A percentile compares a stretch with the other conserved stretches of the same genome.
Evolutionary conservation across 768 basidiomycete genomes (phyloP).

Genomic region (Suillus clintonianus): DNA sequence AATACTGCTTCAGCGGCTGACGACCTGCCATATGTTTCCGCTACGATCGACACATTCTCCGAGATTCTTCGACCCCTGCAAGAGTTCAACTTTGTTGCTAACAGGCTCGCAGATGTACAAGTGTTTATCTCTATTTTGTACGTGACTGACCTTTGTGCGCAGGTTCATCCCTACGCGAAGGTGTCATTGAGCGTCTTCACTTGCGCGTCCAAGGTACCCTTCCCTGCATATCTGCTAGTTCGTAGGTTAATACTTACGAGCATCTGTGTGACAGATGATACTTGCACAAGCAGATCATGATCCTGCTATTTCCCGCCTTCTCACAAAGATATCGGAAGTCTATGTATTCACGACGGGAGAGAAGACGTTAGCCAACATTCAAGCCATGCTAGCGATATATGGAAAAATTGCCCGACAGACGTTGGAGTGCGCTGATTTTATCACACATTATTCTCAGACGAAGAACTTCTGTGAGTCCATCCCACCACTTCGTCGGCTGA

Average conservation of each 20-base stretch:
- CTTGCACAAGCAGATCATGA: not conserved
- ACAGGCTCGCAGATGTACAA: not conserved
- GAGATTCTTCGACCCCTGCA: not conserved
- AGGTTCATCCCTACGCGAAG: not conserved
- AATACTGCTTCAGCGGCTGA: not conserved
- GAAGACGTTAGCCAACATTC: not conserved
- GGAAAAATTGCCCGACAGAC: slow-evolving; percentile 13
- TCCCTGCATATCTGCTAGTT: not conserved
- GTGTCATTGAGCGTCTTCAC: not conserved
- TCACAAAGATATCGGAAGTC: not conserved
- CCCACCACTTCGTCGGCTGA: not conserved
- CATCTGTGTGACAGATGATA: not conserved
- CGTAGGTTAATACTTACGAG: not conserved
- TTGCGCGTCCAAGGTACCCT: not conserved
- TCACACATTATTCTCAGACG: slow-evolving; percentile 24
- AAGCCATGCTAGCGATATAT: not conserved
- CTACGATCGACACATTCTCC: not conserved
- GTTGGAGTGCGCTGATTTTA: slow-evolving; percentile 28
- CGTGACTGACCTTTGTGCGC: too few species aligned
- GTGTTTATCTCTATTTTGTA: too few species aligned
- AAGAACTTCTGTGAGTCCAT: slow-evolving; percentile 20
- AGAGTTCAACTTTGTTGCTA: not conserved
- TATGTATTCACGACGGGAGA: slow-evolving; percentile 1
- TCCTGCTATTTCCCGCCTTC: not conserved
- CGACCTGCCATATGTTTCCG: not conserved